phyloP scores from a whole-genome alignment of 192 early-diverging fungal genomes.

The Coemansia sp. region DNA sequence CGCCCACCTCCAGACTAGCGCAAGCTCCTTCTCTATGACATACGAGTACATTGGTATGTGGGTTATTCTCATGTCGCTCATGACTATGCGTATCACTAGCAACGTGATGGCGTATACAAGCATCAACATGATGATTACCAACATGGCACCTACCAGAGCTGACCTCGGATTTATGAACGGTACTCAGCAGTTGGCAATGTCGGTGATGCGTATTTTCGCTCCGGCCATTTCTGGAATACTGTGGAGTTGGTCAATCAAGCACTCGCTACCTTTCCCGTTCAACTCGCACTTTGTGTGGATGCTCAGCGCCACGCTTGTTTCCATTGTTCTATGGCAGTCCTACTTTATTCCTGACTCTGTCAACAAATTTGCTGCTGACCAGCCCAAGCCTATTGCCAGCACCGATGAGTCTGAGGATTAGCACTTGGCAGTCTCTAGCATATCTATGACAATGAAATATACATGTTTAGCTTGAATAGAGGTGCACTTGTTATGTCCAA shows the following conservation, averaged over 20 bases:
- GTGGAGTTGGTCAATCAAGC: conserved; percentile 49
- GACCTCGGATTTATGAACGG: conserved; percentile 46
- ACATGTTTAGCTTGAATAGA: not conserved
- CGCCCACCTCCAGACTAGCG: not conserved
- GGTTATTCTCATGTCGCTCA: conserved; percentile 23
- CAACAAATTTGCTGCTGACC: conserved; percentile 33
- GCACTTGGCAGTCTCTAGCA: not conserved
- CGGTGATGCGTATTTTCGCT: conserved; percentile 25
- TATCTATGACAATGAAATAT: not conserved
- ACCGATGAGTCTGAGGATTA: not conserved
- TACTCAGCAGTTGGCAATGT: conserved; percentile 39
- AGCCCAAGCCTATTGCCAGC: not conserved
- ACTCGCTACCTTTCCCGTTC: conserved; percentile 44
- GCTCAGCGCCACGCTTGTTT: conserved; percentile 18
- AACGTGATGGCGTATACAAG: conserved; percentile 39
- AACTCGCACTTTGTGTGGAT: conserved; percentile 48
- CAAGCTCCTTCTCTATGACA: not conserved
- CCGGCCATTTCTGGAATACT: conserved; percentile 33
- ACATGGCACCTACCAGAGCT: conserved; percentile 37
- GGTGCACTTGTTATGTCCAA: not conserved
- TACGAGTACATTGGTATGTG: conserved; percentile 32
- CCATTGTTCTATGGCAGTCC: conserved; percentile 13
- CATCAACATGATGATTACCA: conserved; percentile 40
- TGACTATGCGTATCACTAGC: conserved; percentile 29
- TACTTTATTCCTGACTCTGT: conserved; percentile 31